Percentiles rank a stretch among this genome's conserved stretches.
These are phyloP conservation scores for Cladosporium sphaerospermum DNA, from an alignment of 2,329 filamentous ascomycete species.

Conservation along the genomic window DNA sequence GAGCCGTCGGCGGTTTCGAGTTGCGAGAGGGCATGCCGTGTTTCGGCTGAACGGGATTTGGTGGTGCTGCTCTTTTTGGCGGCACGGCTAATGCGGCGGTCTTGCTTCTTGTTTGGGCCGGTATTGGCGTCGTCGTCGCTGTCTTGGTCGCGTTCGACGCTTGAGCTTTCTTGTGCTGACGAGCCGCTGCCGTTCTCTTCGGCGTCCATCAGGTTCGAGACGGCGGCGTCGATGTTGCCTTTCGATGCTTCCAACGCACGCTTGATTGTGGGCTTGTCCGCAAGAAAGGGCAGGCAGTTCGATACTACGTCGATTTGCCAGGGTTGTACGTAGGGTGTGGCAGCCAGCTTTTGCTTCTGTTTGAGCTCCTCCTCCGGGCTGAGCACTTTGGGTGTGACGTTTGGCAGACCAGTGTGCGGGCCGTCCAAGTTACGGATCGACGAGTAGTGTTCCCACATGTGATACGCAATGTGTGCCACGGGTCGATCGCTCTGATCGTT, in stretches of 20 bases:
- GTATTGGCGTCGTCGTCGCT: constrained; percentile 42
- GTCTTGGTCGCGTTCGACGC: constrained; percentile 47
- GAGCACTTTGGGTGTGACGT: constrained; percentile 36
- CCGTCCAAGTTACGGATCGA: constrained; percentile 57
- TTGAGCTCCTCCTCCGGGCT: constrained; percentile 36
- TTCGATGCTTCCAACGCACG: constrained; percentile 48
- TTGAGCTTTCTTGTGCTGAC: constrained; percentile 42
- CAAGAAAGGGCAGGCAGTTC: constrained; percentile 45
- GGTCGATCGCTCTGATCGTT: constrained; percentile 25
- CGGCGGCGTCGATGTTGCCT: constrained; percentile 49
- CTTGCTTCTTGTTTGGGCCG: constrained; percentile 49
- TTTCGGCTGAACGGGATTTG: constrained; percentile 21
- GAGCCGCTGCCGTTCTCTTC: constrained; percentile 38
- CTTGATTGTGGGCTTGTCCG: constrained; percentile 46
- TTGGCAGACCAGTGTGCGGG: constrained; percentile 51
- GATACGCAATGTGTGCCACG: constrained; percentile 41
- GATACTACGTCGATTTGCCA: constrained; percentile 53
- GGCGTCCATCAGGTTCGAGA: constrained; percentile 46
- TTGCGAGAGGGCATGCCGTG: constrained; percentile 27
- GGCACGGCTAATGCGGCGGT: constrained; percentile 40
- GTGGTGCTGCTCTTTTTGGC: constrained; percentile 28
- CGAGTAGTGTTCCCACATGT: constrained; percentile 62
- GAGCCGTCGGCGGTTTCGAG: constrained; percentile 24
- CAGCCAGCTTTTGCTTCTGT: constrained; percentile 32
- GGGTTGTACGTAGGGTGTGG: constrained; percentile 38